These are phyloP conservation scores for Penicillium sp. DNA, from an alignment of 2,329 filamentous ascomycete genomes.

Conservation along the genomic window DNA sequence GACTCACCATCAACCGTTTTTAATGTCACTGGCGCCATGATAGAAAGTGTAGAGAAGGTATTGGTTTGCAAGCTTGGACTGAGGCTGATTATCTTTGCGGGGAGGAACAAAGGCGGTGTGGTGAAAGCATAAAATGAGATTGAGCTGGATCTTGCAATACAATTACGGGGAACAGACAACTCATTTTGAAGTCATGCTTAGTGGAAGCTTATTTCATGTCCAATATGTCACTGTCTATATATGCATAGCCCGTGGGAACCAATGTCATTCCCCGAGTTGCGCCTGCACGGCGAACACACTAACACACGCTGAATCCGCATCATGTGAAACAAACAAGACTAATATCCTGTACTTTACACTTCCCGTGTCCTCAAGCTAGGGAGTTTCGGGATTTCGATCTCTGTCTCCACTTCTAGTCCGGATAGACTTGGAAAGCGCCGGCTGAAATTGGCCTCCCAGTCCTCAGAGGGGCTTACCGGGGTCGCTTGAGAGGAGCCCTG, in stretches of 20 bases:
- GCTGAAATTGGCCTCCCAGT: conserved; percentile 69
- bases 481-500: conserved; percentile 30
- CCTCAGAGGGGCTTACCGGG: conserved; percentile 49
- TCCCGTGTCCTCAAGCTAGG: conserved; percentile 44
- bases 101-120: conserved; percentile 21
- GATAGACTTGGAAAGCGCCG: conserved; percentile 83
- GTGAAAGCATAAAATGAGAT: neutral
- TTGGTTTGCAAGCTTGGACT: neutral
- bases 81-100: conserved; percentile 12
- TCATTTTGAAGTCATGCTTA: neutral
- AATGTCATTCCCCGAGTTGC: conserved; percentile 8
- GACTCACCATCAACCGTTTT: conserved; percentile 25
- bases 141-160: neutral
- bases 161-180: neutral
- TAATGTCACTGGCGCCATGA: conserved; percentile 25
- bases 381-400: conserved; percentile 46
- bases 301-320: conserved; percentile 20
- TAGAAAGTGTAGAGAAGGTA: neutral
- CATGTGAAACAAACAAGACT: conserved; percentile 14
- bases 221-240: conserved; percentile 27
- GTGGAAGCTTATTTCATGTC: conserved; percentile 5
- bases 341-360: conserved; percentile 31
- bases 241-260: conserved; percentile 13
- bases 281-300: conserved; percentile 9
- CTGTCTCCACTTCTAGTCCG: conserved; percentile 81